Evolutionary conservation across 495 filamentous ascomycete species (phyloP).

Genomic region (Extremus antarcticus): DNA sequence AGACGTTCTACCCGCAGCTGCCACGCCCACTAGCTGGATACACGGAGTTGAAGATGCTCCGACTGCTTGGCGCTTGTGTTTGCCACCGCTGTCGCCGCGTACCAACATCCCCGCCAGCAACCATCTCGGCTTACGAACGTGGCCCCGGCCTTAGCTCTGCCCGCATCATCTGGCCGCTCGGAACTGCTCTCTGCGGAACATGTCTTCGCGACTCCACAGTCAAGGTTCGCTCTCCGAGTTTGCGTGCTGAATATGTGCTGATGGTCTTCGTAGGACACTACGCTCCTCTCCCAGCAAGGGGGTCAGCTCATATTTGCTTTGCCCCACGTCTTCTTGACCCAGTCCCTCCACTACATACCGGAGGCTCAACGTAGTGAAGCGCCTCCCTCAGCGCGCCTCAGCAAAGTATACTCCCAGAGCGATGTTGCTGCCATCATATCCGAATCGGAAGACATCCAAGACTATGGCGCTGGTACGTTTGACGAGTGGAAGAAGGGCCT

Average conservation of each 20-base stretch:
- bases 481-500: slow-evolving; percentile 71
- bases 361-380: slow-evolving; percentile 38
- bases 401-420: slow-evolving; percentile 49
- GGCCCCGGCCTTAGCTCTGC: slow-evolving; percentile 44
- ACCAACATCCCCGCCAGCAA: neutral
- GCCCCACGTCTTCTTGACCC: slow-evolving; percentile 52
- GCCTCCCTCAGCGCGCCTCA: slow-evolving; percentile 38
- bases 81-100: slow-evolving; percentile 44
- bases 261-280: slow-evolving; percentile 44
- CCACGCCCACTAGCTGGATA: slow-evolving; percentile 44
- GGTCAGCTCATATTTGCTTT: slow-evolving; percentile 49
- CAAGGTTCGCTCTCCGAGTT: slow-evolving; percentile 40
- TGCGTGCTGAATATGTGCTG: too few species aligned
- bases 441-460: slow-evolving; percentile 47
- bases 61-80: slow-evolving; percentile 38
- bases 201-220: slow-evolving; percentile 45
- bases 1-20: slow-evolving; percentile 43
- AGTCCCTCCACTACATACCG: slow-evolving; percentile 44
- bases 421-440: slow-evolving; percentile 45
- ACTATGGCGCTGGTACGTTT: slow-evolving; percentile 47
- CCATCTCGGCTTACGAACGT: slow-evolving; percentile 35
- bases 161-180: slow-evolving; percentile 55
- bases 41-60: slow-evolving; percentile 55
- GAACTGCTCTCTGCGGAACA: slow-evolving; percentile 45
- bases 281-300: slow-evolving; percentile 47